Evolutionary conservation across 148 eudicot genomes (phyloP), one percentile per base, ranked within the genome.

Genomic region (Amaranthus hypochondriacus): DNA sequence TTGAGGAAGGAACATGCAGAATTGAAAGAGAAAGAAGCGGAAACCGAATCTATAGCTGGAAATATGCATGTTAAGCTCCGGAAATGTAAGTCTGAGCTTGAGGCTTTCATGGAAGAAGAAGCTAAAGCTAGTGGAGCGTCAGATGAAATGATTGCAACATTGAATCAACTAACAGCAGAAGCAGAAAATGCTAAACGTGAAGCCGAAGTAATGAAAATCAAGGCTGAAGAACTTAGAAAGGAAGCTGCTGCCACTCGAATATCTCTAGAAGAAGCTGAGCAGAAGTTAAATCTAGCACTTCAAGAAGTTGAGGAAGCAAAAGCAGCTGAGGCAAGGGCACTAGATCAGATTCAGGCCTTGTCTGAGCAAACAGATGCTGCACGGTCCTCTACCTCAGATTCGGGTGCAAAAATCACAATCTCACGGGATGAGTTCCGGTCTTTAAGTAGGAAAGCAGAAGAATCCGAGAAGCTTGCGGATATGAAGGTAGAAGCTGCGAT

Each of bases 401-500:
- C 88, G 4, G 88, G 85, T 67, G 86, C 89, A 11, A 82, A 83
- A 9, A 88, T 93, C 54, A 81, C 85, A 6, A 80, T 91, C n/a
- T 91, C 97, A 0, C 82, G 79, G 76, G 95, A 91, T 54, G 93
- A 93, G 73, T 83, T 82, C 56, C 84, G 89, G 78, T 85, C 91
- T 6, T 82, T 89, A 75, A 93, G 86, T 77, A 70, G 85, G 69
- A 93, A 93, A 73, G 95, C 83, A 15, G 92, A 86, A 69, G 98
- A 89, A 76, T 84, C 95, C 0, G 86, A 87, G 48, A 84, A 82
- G 51, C 73, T 91, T 51, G 82, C 91, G 8, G 95, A 81, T 28
- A 85, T 89, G 85, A 89, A 84, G 82, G 95, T 93, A 71, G 91
- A 82, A 21, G 97, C 98, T 77, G 98, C 92, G 43, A 72, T 87